Evolutionary conservation across 768 basidiomycete genomes (phyloP), one percentile per base, ranked within the genome.

Genomic region (Phlebiopsis flavidoalba): DNA sequence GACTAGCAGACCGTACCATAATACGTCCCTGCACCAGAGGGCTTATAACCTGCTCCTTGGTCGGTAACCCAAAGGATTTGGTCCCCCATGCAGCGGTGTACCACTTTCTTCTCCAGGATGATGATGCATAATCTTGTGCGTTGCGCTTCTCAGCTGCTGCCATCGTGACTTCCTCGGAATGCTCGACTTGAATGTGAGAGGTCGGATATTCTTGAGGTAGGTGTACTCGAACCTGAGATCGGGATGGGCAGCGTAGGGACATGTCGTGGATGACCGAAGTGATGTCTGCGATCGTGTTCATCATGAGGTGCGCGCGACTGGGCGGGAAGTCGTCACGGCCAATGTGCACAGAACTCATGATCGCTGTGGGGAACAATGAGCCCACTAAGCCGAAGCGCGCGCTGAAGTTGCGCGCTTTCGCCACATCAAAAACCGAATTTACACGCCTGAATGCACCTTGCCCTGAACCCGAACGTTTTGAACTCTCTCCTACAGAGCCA

Each of bases 161-260:
- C 69, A 64, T 19, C 8, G 63, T 14, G 11, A 26, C 14, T 3
- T 51, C 26, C 40, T 43, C 40, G 8, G 3, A 43, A 10, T 52
- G 62, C 43, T 71, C 73, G 52, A 86, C 67, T 54, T 81, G 76
- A 53, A 85, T 73, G 66, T 78, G 84, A 8, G 84, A 8, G 77
- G 76, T 24, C 74, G 77, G 62, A 90, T 78, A 64, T 84, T 87
- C 63, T 78, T 80, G 59, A 89, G 62, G 70, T 88, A 92, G 54
- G 82, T 85, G 60, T 83, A 80, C 68, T 91, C 89, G 74, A 89
- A 90, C 26, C 89, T 87, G 40, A 91, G 74, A 69, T 92, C 89
- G 26, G 89, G 56, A 91, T 84, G 47, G 74, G 68, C 24, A 84
- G 82, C 1, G 37, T 21, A 19, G 21, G 8, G 15, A 7, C 19